Evolutionary conservation across 805 yeast genomes (phyloP).

Genomic region (Ogataea pini): DNA sequence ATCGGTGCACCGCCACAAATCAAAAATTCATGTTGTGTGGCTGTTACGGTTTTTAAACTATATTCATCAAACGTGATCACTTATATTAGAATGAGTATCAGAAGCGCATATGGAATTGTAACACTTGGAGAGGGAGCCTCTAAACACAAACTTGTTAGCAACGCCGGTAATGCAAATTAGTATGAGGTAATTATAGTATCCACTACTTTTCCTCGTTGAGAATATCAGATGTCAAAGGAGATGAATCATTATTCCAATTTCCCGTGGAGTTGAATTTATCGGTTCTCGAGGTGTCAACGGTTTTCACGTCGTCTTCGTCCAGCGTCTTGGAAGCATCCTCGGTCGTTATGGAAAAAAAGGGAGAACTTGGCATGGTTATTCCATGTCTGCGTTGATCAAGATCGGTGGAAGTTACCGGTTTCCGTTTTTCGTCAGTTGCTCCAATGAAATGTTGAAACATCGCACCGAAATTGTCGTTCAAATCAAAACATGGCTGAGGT

Average conservation of each 20-base stretch:
- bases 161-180: background rate
- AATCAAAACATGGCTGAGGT: slow-evolving; percentile 23
- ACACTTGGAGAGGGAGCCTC: too few relatives aligned
- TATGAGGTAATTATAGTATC: background rate
- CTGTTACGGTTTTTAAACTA: too few relatives aligned
- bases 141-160: background rate
- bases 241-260: slow-evolving; percentile 28
- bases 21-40: too few relatives aligned
- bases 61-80: too few relatives aligned
- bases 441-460: slow-evolving; percentile 10
- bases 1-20: too few relatives aligned
- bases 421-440: slow-evolving; percentile 7
- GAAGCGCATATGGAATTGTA: too few relatives aligned
- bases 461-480: slow-evolving; percentile 14
- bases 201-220: slow-evolving; percentile 18
- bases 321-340: slow-evolving; percentile 14
- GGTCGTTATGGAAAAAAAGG: slow-evolving; percentile 27
- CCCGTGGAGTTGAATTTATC: slow-evolving; percentile 23
- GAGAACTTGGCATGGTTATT: slow-evolving; percentile 37
- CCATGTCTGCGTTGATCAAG: slow-evolving; percentile 12
- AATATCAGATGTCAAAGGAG: slow-evolving; percentile 30
- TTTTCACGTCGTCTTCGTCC: slow-evolving; percentile 19
- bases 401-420: background rate
- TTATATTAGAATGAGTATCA: too few relatives aligned
- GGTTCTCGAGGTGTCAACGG: slow-evolving; percentile 25